Evolutionary conservation across 495 filamentous ascomycete species (phyloP), one percentile per base, ranked within the genome.

Genomic region (Aspergillus indologenus): DNA sequence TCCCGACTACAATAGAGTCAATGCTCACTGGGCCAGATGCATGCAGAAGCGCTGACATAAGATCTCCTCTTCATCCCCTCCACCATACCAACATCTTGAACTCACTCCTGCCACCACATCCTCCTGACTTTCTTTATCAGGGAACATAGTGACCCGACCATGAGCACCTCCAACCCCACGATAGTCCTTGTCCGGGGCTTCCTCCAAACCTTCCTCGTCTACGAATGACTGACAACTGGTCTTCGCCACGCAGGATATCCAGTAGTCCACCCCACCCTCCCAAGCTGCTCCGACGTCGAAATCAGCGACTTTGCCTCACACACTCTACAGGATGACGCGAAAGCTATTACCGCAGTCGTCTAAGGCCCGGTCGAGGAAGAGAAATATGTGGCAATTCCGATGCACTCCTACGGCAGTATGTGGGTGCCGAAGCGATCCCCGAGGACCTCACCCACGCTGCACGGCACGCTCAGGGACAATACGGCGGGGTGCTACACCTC

Each of bases 351-450:
- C 5, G 29, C 23, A 42, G 45, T 29, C 11, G 11, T 60, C 11
- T 29, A 60, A 20, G 43, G 44, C 17, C 19, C 50, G 11, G 29
- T 60, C 8, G 51, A 55, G 8, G 58, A 60, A 19, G 51, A 34
- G 3, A 55, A 50, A 45, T 17, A 15, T 0, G 52, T 60, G 3
- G 44, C 50, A 1, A 26, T 60, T 20, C 51, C 29, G 4, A 60
- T 60, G 58, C 58, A 55, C 29, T 54, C 58, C 15, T 55, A 60
- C 51, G 58, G 58, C 0, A 51, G 58, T 1, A 49, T 19, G 58
- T 60, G 1, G 58, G 58, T 2, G 49, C 42, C 20, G 45, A 48
- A 24, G 58, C 58, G 8, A 55, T 60, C n/a, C 44, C 58, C 4
- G 45, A 55, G 24, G 23, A 21, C 19, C 31, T 55, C 11, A 60